A percentile compares a stretch with the other conserved stretches of the same genome.
phyloP scores from a whole-genome alignment of 257 asterid species.

The Gardenia jasminoides region DNA sequence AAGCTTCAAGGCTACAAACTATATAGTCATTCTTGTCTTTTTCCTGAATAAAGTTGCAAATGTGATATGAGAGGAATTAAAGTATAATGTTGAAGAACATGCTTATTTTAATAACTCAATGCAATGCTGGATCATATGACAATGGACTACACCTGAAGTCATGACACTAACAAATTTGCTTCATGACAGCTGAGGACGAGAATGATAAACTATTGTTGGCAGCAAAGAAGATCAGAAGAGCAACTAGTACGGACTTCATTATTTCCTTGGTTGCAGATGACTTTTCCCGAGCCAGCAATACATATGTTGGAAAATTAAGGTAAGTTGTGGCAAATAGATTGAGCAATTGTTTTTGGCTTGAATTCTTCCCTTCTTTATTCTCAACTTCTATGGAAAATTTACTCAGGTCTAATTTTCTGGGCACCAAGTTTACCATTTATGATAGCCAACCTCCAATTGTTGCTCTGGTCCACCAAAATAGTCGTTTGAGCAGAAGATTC shows the following conservation, averaged over 20 bases:
- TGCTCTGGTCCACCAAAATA: slow-evolving; percentile 37
- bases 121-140: neutral
- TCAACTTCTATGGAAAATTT: slow-evolving; percentile 15
- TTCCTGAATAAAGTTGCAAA: neutral
- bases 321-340: slow-evolving; percentile 21
- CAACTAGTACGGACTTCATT: slow-evolving; percentile 79
- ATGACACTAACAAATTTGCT: slow-evolving; percentile 26
- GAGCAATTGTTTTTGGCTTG: neutral
- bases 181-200: slow-evolving; percentile 68
- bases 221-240: slow-evolving; percentile 76
- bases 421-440: slow-evolving; percentile 81
- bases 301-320: slow-evolving; percentile 86
- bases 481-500: slow-evolving; percentile 64
- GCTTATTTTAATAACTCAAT: neutral
- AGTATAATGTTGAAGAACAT: neutral
- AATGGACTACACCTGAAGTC: neutral
- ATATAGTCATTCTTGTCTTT: neutral
- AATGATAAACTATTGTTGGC: slow-evolving; percentile 70
- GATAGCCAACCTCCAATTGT: slow-evolving; percentile 75
- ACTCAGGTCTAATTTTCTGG: slow-evolving; percentile 84
- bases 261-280: slow-evolving; percentile 80
- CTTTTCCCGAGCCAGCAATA: slow-evolving; percentile 87
- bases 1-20: neutral
- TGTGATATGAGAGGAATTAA: neutral
- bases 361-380: neutral